Evolutionary conservation across 768 basidiomycete genomes (phyloP).

Genomic region (Lactarius deliciosus): DNA sequence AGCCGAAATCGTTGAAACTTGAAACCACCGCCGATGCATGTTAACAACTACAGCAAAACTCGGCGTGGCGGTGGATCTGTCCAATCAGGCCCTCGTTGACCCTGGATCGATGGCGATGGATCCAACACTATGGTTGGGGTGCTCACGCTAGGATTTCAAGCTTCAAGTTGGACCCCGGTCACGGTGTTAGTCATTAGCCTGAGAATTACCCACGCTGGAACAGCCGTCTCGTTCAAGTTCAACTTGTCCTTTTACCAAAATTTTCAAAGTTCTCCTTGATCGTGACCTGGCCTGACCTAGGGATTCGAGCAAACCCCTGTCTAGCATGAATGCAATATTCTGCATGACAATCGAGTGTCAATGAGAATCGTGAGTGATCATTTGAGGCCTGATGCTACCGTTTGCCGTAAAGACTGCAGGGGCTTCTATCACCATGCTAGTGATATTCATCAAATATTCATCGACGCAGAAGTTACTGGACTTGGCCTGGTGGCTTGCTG

Average conservation of each 20-base stretch:
- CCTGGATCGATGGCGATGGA: not conserved
- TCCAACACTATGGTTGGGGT: not conserved
- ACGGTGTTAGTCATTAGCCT: not conserved
- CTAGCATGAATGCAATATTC: not conserved
- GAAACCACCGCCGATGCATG: too few relatives aligned
- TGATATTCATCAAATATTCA: not conserved
- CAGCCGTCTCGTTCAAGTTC: not conserved
- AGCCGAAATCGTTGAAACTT: not conserved
- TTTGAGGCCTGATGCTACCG: not conserved
- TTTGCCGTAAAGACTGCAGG: not conserved
- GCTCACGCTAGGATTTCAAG: not conserved
- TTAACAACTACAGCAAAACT: not conserved
- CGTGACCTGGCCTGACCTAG: not conserved
- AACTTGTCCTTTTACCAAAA: not conserved
- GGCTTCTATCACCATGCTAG: not conserved
- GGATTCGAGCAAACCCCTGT: not conserved
- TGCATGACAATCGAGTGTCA: not conserved
- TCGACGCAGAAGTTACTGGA: not conserved
- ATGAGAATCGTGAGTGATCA: not conserved
- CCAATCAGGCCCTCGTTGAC: not conserved
- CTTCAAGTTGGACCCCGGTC: not conserved
- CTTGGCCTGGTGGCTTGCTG: not conserved
- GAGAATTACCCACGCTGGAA: conserved; percentile 1
- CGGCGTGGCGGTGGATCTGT: not conserved
- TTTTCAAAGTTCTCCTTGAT: not conserved